Evolutionary conservation across 2,329 filamentous ascomycete genomes (phyloP).

Genomic region (Leptographium lundbergii): DNA sequence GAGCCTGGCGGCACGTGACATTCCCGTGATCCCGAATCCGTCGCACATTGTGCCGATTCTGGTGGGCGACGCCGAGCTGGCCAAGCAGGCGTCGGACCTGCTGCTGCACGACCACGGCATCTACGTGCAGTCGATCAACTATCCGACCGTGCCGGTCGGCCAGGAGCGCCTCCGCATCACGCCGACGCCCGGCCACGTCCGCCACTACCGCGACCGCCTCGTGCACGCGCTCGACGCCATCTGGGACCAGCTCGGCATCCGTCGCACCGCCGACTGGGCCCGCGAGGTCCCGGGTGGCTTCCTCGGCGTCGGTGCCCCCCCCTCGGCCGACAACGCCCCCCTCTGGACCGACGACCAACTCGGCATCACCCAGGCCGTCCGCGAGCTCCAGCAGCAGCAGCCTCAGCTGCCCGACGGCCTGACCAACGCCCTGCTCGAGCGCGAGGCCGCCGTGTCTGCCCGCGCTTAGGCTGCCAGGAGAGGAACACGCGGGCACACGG

Average conservation of each 20-base stretch:
- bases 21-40: slow-evolving; percentile 95
- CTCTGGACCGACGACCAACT: slow-evolving; percentile 90
- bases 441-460: slow-evolving; percentile 23
- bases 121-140: slow-evolving; percentile 98
- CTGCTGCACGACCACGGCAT: slow-evolving; percentile 82
- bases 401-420: slow-evolving; percentile 24
- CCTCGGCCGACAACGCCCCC: slow-evolving; percentile 47
- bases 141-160: slow-evolving; percentile 94
- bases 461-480: not conserved
- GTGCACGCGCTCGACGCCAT: slow-evolving; percentile 75
- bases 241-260: slow-evolving; percentile 79
- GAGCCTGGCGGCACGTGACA: slow-evolving; percentile 62
- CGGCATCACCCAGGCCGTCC: slow-evolving; percentile 53
- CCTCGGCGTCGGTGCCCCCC: slow-evolving; percentile 76
- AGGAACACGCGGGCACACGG: no score
- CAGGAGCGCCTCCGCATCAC: slow-evolving; percentile 95
- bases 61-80: slow-evolving; percentile 85
- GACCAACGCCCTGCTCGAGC: slow-evolving; percentile 47
- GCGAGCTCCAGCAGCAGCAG: slow-evolving; percentile 34
- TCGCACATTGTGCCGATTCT: slow-evolving; percentile 92
- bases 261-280: slow-evolving; percentile 87
- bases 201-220: slow-evolving; percentile 74
- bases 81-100: slow-evolving; percentile 85
- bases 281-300: slow-evolving; percentile 65
- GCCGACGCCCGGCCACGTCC: slow-evolving; percentile 82